Conservation (phyloP, 768 basidiomycete genomes). For the Pholiota microspora region DNA sequence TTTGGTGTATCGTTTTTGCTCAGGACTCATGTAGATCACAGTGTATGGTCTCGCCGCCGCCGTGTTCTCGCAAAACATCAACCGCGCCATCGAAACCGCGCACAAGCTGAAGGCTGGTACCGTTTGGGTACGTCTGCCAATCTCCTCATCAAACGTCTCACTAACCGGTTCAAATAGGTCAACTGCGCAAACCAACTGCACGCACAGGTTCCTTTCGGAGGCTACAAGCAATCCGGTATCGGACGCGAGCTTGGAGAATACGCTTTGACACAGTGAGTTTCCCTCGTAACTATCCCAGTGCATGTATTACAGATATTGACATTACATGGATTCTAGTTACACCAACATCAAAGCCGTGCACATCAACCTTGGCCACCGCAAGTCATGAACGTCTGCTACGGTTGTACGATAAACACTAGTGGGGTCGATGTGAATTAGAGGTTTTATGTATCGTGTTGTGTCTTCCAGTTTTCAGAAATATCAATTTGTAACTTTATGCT, state of each 20-base stretch:
- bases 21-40: no score
- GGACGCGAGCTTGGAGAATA: slow-evolving; percentile 71
- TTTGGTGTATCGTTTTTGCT: slow-evolving; percentile 63
- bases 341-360: slow-evolving; percentile 61
- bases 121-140: slow-evolving; percentile 41
- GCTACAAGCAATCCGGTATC: slow-evolving; percentile 73
- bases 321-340: no score
- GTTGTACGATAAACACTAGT: background rate
- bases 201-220: slow-evolving; percentile 61
- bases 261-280: slow-evolving; percentile 49
- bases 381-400: background rate
- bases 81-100: slow-evolving; percentile 52
- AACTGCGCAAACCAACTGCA: slow-evolving; percentile 45
- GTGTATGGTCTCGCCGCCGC: slow-evolving; percentile 76
- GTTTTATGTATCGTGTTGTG: no score
- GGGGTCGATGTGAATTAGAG: no score
- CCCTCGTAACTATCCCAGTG: no score
- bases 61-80: slow-evolving; percentile 71
- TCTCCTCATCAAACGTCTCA: background rate
- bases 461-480: background rate
- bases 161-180: slow-evolving; percentile 25
- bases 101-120: slow-evolving; percentile 74
- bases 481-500: background rate
- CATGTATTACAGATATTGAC: no score
- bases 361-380: slow-evolving; percentile 43